Conservation (phyloP, 1,284 basidiomycete genomes). For the Vanrija sp. region DNA sequence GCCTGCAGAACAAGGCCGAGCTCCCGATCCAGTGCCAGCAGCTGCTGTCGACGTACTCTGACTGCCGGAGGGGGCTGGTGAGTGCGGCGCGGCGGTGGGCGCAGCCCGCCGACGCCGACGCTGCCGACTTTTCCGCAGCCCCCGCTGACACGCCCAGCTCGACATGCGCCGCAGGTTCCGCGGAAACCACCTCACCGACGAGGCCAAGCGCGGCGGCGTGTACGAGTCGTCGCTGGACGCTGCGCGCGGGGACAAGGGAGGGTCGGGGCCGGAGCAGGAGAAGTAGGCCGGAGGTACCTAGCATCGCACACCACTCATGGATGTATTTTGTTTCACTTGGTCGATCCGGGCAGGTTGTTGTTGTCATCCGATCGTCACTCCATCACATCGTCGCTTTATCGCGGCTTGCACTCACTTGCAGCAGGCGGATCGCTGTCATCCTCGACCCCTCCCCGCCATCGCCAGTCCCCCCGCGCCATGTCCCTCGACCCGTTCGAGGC, state of each 20-base stretch:
- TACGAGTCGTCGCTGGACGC: not conserved
- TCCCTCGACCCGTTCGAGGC: conserved; percentile 86
- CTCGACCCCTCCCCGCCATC: no score
- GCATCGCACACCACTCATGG: not conserved
- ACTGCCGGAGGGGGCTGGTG: conserved; percentile 49
- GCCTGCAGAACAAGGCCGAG: conserved; percentile 33
- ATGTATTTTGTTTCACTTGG: no score
- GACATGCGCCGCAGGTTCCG: conserved; percentile 48
- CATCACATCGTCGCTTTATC: no score
- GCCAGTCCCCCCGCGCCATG: conserved; percentile 16
- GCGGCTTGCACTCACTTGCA: no score
- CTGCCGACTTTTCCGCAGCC: not conserved
- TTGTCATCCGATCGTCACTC: no score
- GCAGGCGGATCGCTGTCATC: no score
- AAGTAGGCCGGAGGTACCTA: not conserved
- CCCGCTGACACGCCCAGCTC: conserved; percentile 28
- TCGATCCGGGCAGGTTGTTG: no score
- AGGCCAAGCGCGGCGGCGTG: conserved; percentile 14
- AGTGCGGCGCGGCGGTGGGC: conserved; percentile 11
- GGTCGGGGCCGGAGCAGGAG: not conserved
- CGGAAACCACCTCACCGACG: conserved; percentile 41
- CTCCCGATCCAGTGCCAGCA: conserved; percentile 46
- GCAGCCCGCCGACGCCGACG: not conserved
- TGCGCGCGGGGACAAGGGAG: no score
- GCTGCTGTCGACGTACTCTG: conserved; percentile 41